Evolutionary conservation across 352 stramenopile species (phyloP).

Genomic region (Phytopythium montanum): DNA sequence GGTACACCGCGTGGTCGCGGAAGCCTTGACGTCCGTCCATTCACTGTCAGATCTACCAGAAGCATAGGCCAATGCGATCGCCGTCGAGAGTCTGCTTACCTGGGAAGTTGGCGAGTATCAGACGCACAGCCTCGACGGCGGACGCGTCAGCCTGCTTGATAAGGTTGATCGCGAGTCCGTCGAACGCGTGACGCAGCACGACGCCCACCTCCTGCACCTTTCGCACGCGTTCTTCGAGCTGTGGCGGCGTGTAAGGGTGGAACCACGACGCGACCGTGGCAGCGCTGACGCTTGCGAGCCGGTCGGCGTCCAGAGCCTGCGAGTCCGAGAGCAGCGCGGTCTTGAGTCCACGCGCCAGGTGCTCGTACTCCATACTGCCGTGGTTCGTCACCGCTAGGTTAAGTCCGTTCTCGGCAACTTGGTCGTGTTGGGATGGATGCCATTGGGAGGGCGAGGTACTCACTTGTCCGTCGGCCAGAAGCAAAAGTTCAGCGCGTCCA

Average conservation of each 20-base stretch:
- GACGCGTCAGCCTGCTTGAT: conserved; percentile 46
- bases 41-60: neutral
- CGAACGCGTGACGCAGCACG: conserved; percentile 45
- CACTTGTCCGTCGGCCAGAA: conserved; percentile 85
- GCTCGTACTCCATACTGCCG: conserved; percentile 84
- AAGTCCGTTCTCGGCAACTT: too few relatives aligned
- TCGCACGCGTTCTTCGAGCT: conserved; percentile 54
- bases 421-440: too few relatives aligned
- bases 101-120: conserved; percentile 72
- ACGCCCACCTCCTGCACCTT: conserved; percentile 58
- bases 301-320: conserved; percentile 49
- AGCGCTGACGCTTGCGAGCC: conserved; percentile 35
- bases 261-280: conserved; percentile 60
- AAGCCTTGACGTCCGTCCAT: conserved; percentile 30
- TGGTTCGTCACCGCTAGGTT: neutral
- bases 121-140: conserved; percentile 53
- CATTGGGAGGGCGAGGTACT: neutral
- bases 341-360: conserved; percentile 73
- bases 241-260: conserved; percentile 50
- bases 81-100: conserved; percentile 15
- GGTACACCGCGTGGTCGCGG: conserved; percentile 80
- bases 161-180: conserved; percentile 46
- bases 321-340: conserved; percentile 55
- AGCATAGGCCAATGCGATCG: neutral
- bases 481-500: conserved; percentile 90